Base-by-base conservation (phyloP, 345 rosid species). In the Populus alba region DNA sequence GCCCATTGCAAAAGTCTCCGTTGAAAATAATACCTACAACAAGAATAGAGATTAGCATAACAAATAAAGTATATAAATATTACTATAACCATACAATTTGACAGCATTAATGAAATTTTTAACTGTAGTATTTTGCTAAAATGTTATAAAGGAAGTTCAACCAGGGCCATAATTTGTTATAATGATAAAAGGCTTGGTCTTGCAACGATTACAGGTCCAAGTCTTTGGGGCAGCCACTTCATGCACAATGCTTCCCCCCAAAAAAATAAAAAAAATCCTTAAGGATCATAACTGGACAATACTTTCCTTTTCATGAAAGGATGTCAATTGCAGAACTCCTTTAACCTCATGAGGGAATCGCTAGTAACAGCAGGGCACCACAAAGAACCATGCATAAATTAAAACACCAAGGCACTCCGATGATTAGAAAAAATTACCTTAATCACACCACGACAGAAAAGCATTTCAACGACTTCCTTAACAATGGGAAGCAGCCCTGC, bases 1-100 rank as follows among this genome's bases (percentile, higher is more conserved):
- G 73, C 99, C 99, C 99, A 95, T 95, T 35, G 99, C 98, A 86
- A 95, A 95, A 82, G 98, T 95, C 89, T 95, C 99, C 2, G 99
- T 95, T 78, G 99, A 94, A 87, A 95, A 95, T 77, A 95, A 83
- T 66, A 95, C 92, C 99, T 95, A 79, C 43, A 83, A 71, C 69
- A 79, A 75, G 76, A 89, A 78, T 57, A 83, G 29, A 72, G 61
- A 72, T 35, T 71, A 55, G 62, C 68, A 74, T 73, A 72, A 66
- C 75, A 22, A 71, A 76, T 45, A 43, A 43, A 66, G 63, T 20
- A 38, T 39, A 68, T 38, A 71, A 66, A 41, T 39, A n/a, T 68
- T 17, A 57, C 67, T 49, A 61, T 37, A 47, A 68, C 6, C 74
- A 75, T 33, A 17, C 45, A 70, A 69, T 59, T 31, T 49, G 69